A percentile compares a stretch with the other conserved stretches of the same genome.
phyloP scores from a whole-genome alignment of 768 basidiomycete species.

The Lactarius vividus region DNA sequence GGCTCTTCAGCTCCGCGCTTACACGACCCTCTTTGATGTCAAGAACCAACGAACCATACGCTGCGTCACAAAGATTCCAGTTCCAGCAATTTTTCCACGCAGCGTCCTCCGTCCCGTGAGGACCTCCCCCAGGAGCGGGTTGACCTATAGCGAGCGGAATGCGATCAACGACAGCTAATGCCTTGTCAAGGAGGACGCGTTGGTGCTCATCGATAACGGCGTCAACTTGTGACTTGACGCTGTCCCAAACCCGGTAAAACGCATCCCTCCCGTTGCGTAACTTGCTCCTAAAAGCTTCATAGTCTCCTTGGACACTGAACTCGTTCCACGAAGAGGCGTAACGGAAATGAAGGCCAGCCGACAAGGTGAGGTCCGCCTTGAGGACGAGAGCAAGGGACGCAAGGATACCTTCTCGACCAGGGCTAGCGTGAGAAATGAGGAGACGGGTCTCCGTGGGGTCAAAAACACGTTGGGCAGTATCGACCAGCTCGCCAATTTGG shows the following conservation, averaged over 20 bases:
- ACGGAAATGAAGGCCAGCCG: conserved; percentile 95
- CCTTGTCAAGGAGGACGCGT: conserved; percentile 83
- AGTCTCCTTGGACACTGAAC: conserved; percentile 88
- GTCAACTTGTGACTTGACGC: conserved; percentile 88
- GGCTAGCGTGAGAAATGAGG: conserved; percentile 87
- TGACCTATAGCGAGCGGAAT: conserved; percentile 58
- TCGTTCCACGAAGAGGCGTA: conserved; percentile 97
- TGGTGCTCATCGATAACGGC: conserved; percentile 89
- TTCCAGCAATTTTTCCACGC: conserved; percentile 99
- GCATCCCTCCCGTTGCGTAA: conserved; percentile 70
- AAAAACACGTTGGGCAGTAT: conserved; percentile 92
- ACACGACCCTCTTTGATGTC: conserved; percentile 91
- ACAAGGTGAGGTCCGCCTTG: conserved; percentile 93
- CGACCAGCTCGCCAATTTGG: conserved; percentile 96
- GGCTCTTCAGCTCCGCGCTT: conserved; percentile 87
- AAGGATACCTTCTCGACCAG: conserved; percentile 91
- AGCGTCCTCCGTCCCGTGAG: conserved; percentile 72
- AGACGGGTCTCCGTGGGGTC: conserved; percentile 93
- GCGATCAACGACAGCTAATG: conserved; percentile 77
- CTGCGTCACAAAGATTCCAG: conserved; percentile 97
- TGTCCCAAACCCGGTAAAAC: conserved; percentile 94
- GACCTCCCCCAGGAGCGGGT: conserved; percentile 39
- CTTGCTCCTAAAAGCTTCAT: conserved; percentile 84
- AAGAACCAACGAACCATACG: conserved; percentile 83
- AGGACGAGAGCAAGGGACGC: conserved; percentile 85